phyloP scores from a whole-genome alignment of 441 rosid species.

The Pelargonium myrrhifolium region DNA sequence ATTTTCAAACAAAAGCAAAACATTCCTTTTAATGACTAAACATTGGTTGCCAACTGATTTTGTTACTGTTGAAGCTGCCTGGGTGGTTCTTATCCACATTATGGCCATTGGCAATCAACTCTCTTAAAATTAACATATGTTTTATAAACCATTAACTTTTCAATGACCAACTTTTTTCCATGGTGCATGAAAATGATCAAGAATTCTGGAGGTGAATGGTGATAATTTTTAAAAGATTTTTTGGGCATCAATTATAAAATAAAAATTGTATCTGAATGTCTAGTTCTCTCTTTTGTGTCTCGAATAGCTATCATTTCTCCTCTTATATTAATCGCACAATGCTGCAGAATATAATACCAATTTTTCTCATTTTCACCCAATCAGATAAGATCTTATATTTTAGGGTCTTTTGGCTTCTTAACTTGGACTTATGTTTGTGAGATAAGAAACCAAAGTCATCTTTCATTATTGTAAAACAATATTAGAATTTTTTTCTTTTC shows the following conservation, averaged over 20 bases:
- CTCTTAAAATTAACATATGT: not conserved
- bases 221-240: not conserved
- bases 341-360: constrained; percentile 1
- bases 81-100: not conserved
- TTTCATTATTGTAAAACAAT: not conserved
- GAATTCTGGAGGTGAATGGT: not conserved
- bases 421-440: not conserved
- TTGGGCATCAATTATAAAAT: not conserved
- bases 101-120: not conserved
- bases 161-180: not conserved
- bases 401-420: constrained; percentile 3
- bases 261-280: not conserved
- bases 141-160: not conserved
- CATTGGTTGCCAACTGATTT: not conserved
- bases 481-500: too few species aligned
- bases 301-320: not conserved
- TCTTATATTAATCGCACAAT: not conserved
- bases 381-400: not conserved
- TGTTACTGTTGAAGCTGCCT: constrained; percentile 11
- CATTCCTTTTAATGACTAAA: not conserved
- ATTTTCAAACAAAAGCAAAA: not conserved
- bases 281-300: not conserved
- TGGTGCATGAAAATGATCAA: not conserved
- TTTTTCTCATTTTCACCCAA: constrained; percentile 3
- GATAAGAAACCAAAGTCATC: not conserved